Evolutionary conservation across 345 rosid genomes (phyloP).

Genomic region (Populus tremula): DNA sequence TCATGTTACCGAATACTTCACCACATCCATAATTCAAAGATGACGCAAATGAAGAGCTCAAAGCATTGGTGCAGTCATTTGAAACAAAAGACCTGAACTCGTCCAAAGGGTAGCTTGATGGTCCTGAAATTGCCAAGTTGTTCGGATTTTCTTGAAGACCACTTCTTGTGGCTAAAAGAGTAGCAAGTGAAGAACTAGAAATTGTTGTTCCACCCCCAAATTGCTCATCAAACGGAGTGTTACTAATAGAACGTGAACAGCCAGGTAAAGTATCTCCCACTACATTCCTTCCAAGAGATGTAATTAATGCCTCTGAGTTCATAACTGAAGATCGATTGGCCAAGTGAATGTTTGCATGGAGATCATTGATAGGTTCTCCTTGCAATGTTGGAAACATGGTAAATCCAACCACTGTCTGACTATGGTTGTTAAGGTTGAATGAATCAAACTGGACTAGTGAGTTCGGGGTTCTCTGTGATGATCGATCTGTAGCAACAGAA

Average conservation of each 20-base stretch:
- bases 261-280: slow-evolving; percentile 18
- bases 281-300: slow-evolving; percentile 29
- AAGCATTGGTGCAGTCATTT: slow-evolving; percentile 28
- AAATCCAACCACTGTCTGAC: slow-evolving; percentile 26
- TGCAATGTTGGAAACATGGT: slow-evolving; percentile 30
- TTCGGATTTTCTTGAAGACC: slow-evolving; percentile 38
- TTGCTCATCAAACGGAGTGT: slow-evolving; percentile 35
- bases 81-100: slow-evolving; percentile 26
- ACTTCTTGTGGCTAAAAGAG: slow-evolving; percentile 33
- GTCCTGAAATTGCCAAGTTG: slow-evolving; percentile 20
- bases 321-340: slow-evolving; percentile 18
- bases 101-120: slow-evolving; percentile 35
- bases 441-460: slow-evolving; percentile 32
- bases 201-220: slow-evolving; percentile 33
- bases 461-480: slow-evolving; percentile 17
- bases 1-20: slow-evolving; percentile 32
- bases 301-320: slow-evolving; percentile 21
- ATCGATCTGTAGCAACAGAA: slow-evolving; percentile 31
- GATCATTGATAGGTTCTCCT: slow-evolving; percentile 29
- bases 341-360: slow-evolving; percentile 14
- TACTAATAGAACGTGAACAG: slow-evolving; percentile 11
- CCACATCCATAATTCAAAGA: slow-evolving; percentile 29
- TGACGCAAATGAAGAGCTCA: slow-evolving; percentile 30
- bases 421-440: slow-evolving; percentile 30
- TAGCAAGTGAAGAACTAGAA: slow-evolving; percentile 33